Conservation (phyloP, 2,329 filamentous ascomycete species). For the Exophiala sp. region DNA sequence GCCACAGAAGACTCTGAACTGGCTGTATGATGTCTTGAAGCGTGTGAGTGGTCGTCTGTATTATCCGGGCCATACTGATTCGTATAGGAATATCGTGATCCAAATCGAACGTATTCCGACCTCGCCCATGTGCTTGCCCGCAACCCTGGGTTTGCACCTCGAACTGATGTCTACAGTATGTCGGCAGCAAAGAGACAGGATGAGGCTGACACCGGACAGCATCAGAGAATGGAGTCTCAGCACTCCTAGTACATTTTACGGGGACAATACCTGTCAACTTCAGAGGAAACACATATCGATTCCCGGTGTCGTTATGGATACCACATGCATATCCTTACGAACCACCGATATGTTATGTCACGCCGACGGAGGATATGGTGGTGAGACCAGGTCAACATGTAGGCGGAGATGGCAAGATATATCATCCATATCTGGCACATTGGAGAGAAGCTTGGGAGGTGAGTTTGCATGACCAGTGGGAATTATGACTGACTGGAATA, state of each 20-base stretch:
- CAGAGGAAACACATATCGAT: constrained; percentile 82
- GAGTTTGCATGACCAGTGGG: constrained; percentile 39
- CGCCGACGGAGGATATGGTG: constrained; percentile 80
- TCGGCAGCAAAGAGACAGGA: constrained; percentile 16
- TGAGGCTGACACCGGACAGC: constrained; percentile 11
- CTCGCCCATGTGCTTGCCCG: constrained; percentile 76
- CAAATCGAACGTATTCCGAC: constrained; percentile 89
- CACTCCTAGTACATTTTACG: constrained; percentile 77
- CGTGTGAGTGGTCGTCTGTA: constrained; percentile 52
- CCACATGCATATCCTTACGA: constrained; percentile 86
- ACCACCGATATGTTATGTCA: constrained; percentile 82
- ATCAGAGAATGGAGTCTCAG: constrained; percentile 72
- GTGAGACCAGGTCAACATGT: constrained; percentile 93
- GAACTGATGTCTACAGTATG: constrained; percentile 94
- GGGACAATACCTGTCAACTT: constrained; percentile 91
- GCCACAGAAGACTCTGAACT: constrained; percentile 85
- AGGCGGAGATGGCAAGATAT: constrained; percentile 77
- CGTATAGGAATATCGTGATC: constrained; percentile 81
- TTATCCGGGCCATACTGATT: not conserved
- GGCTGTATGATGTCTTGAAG: constrained; percentile 88
- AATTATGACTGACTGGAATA: constrained; percentile 53
- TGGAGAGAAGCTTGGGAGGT: constrained; percentile 92
- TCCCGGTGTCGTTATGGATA: constrained; percentile 89
- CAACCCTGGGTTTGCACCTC: constrained; percentile 70
- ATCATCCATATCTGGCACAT: constrained; percentile 89